These are phyloP conservation scores for Lactarius deliciosus DNA, from an alignment of 768 basidiomycete species.

Conservation along the genomic window DNA sequence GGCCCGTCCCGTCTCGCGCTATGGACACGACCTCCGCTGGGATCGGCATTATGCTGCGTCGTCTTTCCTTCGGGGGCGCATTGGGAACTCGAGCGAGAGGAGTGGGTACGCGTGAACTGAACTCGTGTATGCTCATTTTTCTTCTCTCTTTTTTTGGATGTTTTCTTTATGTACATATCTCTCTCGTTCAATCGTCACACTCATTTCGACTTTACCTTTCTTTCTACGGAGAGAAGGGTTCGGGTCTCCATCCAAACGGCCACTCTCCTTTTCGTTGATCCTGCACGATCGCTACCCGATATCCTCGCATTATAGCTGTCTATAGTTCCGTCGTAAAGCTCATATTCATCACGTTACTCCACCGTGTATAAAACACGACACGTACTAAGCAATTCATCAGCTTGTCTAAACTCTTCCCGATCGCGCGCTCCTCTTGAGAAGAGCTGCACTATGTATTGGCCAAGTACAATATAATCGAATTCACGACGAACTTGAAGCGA, in stretches of 20 bases:
- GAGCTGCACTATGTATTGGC: too few relatives aligned
- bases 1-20: conserved; percentile 33
- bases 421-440: too few relatives aligned
- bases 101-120: conserved; percentile 14
- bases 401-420: too few relatives aligned
- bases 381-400: neutral
- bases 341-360: neutral
- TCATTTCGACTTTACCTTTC: neutral
- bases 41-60: conserved; percentile 31
- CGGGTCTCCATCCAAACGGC: neutral
- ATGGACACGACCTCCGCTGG: conserved; percentile 33
- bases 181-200: neutral
- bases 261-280: neutral
- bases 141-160: neutral
- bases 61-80: conserved; percentile 35
- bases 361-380: neutral
- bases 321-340: neutral
- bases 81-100: conserved; percentile 29
- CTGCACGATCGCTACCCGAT: neutral
- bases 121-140: neutral
- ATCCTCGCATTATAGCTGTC: neutral
- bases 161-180: neutral
- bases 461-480: too few relatives aligned
- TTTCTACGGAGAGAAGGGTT: neutral
- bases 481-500: too few relatives aligned